Conservation (phyloP, 768 basidiomycete species). For the Leccinum sublutescens region DNA sequence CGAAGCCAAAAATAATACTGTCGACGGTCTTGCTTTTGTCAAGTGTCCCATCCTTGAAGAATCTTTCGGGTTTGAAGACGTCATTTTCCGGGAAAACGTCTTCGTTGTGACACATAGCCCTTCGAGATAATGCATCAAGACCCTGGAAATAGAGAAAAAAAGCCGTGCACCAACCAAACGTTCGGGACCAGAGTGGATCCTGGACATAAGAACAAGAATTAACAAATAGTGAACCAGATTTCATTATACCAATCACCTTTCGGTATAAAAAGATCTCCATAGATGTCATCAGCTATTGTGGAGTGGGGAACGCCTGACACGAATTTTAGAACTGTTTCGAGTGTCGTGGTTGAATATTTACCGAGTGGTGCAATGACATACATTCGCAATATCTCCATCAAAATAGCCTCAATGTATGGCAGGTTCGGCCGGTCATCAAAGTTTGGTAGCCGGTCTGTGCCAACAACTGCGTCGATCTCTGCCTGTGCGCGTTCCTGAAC, state of each 20-base stretch:
- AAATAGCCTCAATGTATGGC: conserved; percentile 31
- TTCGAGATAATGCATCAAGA: conserved; percentile 1
- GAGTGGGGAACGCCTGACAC: conserved; percentile 16
- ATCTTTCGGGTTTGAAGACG: conserved; percentile 34
- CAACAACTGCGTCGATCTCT: conserved; percentile 32
- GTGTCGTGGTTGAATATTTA: not conserved
- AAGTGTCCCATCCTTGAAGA: conserved; percentile 18
- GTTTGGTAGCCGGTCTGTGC: conserved; percentile 26
- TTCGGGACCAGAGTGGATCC: conserved; percentile 21
- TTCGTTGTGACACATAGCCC: conserved; percentile 17
- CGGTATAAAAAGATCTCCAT: conserved; percentile 19
- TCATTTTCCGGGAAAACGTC: conserved; percentile 19
- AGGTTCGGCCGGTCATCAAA: conserved; percentile 23
- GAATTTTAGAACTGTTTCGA: not conserved
- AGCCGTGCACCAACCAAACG: conserved; percentile 12
- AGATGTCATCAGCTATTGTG: conserved; percentile 19
- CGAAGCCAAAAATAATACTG: conserved; percentile 21
- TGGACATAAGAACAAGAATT: not conserved
- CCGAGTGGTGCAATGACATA: conserved; percentile 27
- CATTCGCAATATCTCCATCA: conserved; percentile 31
- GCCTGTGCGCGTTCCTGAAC: conserved; percentile 31
- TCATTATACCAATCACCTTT: conserved; percentile 14
- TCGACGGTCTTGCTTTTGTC: not conserved
- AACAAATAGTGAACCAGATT: not conserved
- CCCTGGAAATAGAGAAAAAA: not conserved